phyloP scores from a whole-genome alignment of 805 yeast genomes.

The Lipomyces orientalis region DNA sequence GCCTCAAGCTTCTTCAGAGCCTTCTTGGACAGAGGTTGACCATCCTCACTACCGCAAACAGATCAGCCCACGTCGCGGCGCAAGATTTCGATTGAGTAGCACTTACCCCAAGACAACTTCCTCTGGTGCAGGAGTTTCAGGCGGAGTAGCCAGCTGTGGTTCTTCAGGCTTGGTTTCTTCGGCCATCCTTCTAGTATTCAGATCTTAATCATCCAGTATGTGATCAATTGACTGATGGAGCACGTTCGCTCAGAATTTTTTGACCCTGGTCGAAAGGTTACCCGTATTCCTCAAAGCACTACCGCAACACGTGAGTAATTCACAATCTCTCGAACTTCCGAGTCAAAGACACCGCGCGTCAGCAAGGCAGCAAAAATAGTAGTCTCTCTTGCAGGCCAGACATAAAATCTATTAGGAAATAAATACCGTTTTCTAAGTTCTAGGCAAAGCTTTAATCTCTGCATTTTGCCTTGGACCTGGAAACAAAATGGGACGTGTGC shows the following conservation, averaged over 20 bases:
- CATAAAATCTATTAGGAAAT: no score
- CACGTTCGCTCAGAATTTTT: neutral
- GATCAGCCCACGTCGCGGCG: neutral
- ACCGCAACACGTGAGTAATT: neutral
- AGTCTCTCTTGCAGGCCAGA: no score
- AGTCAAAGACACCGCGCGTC: no score
- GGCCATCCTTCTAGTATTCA: constrained; percentile 13
- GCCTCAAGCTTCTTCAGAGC: constrained; percentile 94
- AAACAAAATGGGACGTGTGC: no score
- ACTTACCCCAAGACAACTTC: constrained; percentile 32
- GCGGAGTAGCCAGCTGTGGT: constrained; percentile 14
- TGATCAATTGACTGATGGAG: neutral
- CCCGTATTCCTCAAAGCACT: neutral
- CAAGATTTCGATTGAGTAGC: neutral
- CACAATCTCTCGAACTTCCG: no score
- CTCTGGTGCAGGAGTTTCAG: constrained; percentile 18
- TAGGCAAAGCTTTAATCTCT: no score
- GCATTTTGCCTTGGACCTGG: no score
- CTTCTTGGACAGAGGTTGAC: constrained; percentile 88
- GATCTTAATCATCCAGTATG: neutral
- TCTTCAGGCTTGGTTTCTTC: constrained; percentile 26
- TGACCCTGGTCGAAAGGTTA: neutral
- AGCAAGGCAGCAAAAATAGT: no score
- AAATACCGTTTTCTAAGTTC: no score
- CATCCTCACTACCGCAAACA: constrained; percentile 62